A percentile compares a stretch with the other conserved stretches of the same genome.
phyloP scores from a whole-genome alignment of 2,329 filamentous ascomycete genomes.

The Aureobasidium zeae region DNA sequence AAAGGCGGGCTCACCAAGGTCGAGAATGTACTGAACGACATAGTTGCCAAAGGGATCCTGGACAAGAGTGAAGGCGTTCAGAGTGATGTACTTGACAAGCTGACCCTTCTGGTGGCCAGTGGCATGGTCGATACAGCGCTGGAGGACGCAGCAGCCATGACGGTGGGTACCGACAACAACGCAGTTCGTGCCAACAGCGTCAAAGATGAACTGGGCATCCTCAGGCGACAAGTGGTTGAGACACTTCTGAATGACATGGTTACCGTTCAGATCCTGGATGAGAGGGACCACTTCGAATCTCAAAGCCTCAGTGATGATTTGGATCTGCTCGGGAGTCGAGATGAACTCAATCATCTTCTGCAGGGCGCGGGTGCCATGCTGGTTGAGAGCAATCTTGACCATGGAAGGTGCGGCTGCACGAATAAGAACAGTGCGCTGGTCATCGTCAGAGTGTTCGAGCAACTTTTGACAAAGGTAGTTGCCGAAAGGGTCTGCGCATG shows the following conservation, averaged over 20 bases:
- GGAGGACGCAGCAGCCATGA: constrained; percentile 94
- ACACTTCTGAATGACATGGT: constrained; percentile 98
- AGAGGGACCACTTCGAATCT: constrained; percentile 79
- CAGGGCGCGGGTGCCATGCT: constrained; percentile 89
- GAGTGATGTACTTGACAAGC: constrained; percentile 78
- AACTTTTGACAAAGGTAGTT: constrained; percentile 99
- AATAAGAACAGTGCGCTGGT: constrained; percentile 87
- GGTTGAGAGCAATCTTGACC: constrained; percentile 89
- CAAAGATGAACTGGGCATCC: constrained; percentile 94
- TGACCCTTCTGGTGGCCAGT: constrained; percentile 80
- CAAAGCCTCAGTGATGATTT: constrained; percentile 79
- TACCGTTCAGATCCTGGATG: constrained; percentile 95
- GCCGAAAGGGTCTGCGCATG: constrained; percentile 70
- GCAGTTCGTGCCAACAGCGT: constrained; percentile 79
- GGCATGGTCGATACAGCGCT: constrained; percentile 96
- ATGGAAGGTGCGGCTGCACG: constrained; percentile 81
- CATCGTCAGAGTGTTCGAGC: constrained; percentile 87
- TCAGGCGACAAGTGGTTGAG: constrained; percentile 80
- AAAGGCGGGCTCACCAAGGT: constrained; percentile 77
- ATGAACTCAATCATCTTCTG: constrained; percentile 99
- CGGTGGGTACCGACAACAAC: constrained; percentile 91
- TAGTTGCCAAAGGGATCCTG: constrained; percentile 99
- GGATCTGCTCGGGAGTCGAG: constrained; percentile 71
- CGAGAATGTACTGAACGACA: constrained; percentile 95
- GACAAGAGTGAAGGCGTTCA: constrained; percentile 78